Base-by-base conservation (phyloP, 2,329 filamentous ascomycete species). In the Keithomyces neogunnii region DNA sequence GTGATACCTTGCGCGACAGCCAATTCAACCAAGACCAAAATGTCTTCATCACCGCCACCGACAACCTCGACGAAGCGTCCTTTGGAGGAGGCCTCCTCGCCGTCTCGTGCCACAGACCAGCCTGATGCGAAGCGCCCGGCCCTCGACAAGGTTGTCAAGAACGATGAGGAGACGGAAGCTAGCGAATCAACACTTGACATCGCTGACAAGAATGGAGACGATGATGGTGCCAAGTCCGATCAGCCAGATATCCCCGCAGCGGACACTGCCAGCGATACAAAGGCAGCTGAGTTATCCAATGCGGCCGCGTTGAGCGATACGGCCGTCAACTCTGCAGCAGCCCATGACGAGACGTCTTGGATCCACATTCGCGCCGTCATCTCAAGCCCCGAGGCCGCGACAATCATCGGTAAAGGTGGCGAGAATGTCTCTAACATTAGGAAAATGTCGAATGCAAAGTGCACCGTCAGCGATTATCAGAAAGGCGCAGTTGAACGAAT, bases 361-460 rank as follows among this genome's bases (percentile, higher is more conserved):
- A 91, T 99, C 60, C 93, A 99, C 68, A 88, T 99, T 62, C 88
- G 93, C 60, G 89, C 93, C 51, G 91, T 96, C 62, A 99, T 99
- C 62, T 95, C 92, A 49, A 99, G 92, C 70, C 89, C 90, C 45
- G 93, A 99, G 71, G 93, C 93, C 59, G 93, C 93, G 39, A 99
- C 93, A 47, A 89, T 96, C 59, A 99, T 99, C 70, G 93, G 93
- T 66, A 99, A 99, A 74, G 92, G 91, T 57, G 93, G 93, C 66
- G 93, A 99, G 76, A 99, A 99, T 65, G 93, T 99, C 46, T 95
- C 91, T 60, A 89, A 95, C 73, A 97, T 99, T 65, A 85, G 93
- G 60, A 89, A 89, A 67, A 79, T 96, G 73, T 96, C 93, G 49
- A 91, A 90, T 62, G 93, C 93, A 59, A 97, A 97, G 74, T 99